A percentile compares a stretch with the other conserved stretches of the same genome.
These are phyloP conservation scores for Anthracocystis setariae DNA, from an alignment of 1,284 basidiomycete species.

Conservation along the genomic window DNA sequence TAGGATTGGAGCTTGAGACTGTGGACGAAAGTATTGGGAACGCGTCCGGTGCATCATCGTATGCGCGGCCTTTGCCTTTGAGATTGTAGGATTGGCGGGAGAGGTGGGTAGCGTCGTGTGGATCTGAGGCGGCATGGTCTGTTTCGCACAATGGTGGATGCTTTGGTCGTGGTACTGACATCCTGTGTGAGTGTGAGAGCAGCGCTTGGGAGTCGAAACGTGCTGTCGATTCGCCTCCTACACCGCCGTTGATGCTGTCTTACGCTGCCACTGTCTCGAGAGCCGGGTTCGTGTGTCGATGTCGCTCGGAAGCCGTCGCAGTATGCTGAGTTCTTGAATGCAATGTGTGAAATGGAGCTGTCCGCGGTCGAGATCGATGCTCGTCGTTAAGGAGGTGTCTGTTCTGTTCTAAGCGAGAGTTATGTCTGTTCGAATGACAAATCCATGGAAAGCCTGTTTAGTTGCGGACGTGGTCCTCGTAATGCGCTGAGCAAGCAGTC, in stretches of 20 bases:
- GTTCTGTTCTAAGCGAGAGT: too few species aligned
- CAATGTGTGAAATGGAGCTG: too few species aligned
- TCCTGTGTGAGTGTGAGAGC: constrained; percentile 1
- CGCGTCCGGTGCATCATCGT: constrained; percentile 17
- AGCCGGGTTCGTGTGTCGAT: neutral
- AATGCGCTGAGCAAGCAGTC: too few species aligned
- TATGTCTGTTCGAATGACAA: too few species aligned
- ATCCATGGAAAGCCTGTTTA: too few species aligned
- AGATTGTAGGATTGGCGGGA: constrained; percentile 6
- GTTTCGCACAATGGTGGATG: constrained; percentile 52
- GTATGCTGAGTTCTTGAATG: too few species aligned
- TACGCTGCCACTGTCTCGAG: neutral
- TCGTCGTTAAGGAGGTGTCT: too few species aligned
- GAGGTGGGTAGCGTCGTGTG: constrained; percentile 11
- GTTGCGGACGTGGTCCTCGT: too few species aligned
- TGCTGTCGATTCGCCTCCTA: neutral
- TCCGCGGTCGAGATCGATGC: too few species aligned
- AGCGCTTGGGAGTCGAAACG: neutral
- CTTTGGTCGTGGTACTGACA: constrained; percentile 31
- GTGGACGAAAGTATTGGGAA: constrained; percentile 19
- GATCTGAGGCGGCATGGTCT: constrained; percentile 39
- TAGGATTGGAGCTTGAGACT: neutral
- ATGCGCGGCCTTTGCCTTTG: constrained; percentile 37
- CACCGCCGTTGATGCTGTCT: neutral
- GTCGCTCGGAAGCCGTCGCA: too few species aligned